These are phyloP conservation scores for Ceratocystis ficicola DNA, from an alignment of 2,329 filamentous ascomycete species.

Conservation along the genomic window DNA sequence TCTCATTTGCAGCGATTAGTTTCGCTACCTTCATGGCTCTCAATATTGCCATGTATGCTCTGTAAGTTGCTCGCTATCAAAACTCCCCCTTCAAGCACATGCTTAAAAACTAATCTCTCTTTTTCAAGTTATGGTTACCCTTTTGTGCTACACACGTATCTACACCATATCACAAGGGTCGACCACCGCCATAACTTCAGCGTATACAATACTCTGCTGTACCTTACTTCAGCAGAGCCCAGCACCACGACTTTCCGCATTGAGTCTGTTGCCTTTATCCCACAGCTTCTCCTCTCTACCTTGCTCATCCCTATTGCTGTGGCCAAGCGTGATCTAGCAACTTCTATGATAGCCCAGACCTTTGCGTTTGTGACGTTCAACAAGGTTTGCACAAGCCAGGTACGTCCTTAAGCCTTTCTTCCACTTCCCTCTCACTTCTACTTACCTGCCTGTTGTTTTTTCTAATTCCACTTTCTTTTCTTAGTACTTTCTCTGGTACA, in stretches of 20 bases:
- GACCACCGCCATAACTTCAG: conserved; percentile 99
- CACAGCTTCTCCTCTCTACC: conserved; percentile 71
- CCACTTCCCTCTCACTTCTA: neutral
- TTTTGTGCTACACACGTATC: conserved; percentile 80
- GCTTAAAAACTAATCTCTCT: conserved; percentile 18
- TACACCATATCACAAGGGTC: conserved; percentile 84
- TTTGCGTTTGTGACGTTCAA: conserved; percentile 97
- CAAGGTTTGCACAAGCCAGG: conserved; percentile 97
- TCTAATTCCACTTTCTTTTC: neutral
- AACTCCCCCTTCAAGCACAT: neutral
- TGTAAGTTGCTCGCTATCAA: conserved; percentile 38
- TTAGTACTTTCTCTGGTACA: conserved; percentile 97
- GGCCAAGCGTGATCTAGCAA: conserved; percentile 68
- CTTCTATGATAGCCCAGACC: conserved; percentile 84
- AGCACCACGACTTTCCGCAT: conserved; percentile 36
- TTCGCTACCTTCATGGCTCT: conserved; percentile 59
- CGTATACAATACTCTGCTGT: conserved; percentile 83
- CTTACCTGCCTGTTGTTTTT: neutral
- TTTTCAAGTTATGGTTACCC: conserved; percentile 56
- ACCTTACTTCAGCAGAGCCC: conserved; percentile 60
- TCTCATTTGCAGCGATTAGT: conserved; percentile 51
- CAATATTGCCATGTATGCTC: conserved; percentile 65
- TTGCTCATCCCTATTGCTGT: conserved; percentile 62
- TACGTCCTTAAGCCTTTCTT: conserved; percentile 33
- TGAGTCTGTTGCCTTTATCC: conserved; percentile 77